phyloP scores from a whole-genome alignment of 352 stramenopile genomes.

The Globisporangium ultimum region DNA sequence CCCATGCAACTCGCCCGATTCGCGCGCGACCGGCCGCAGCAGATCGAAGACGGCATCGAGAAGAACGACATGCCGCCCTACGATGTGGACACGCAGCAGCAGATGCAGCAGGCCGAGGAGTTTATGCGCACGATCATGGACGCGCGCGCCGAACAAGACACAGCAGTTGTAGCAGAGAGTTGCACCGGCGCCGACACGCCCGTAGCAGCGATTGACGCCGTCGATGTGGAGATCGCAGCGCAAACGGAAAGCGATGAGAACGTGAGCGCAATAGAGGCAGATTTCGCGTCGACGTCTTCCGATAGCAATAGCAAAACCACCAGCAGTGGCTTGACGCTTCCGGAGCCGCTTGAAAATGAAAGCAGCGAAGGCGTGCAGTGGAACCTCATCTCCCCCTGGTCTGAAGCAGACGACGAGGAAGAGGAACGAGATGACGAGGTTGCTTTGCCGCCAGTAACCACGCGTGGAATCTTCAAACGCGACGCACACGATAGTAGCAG shows the following conservation, averaged over 20 bases:
- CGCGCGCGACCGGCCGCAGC: no score
- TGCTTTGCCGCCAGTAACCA: not conserved
- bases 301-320: not conserved
- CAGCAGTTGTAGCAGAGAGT: not conserved
- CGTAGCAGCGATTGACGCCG: not conserved
- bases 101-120: conserved; percentile 17
- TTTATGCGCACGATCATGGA: conserved; percentile 20
- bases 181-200: not conserved
- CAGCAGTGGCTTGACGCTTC: not conserved
- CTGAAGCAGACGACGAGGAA: conserved; percentile 13
- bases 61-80: no score
- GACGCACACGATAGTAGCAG: not conserved
- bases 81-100: not conserved
- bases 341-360: not conserved
- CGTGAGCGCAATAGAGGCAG: not conserved
- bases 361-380: conserved; percentile 16
- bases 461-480: conserved; percentile 4
- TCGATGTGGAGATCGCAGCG: not conserved
- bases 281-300: not conserved
- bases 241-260: not conserved
- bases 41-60: no score
- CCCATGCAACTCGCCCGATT: no score
- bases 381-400: conserved; percentile 58
- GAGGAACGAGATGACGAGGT: not conserved
- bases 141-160: conserved; percentile 7